Percentiles rank a stretch among this genome's conserved stretches.
phyloP scores from a whole-genome alignment of 331 rosid species.

The Prunus yedoensis region DNA sequence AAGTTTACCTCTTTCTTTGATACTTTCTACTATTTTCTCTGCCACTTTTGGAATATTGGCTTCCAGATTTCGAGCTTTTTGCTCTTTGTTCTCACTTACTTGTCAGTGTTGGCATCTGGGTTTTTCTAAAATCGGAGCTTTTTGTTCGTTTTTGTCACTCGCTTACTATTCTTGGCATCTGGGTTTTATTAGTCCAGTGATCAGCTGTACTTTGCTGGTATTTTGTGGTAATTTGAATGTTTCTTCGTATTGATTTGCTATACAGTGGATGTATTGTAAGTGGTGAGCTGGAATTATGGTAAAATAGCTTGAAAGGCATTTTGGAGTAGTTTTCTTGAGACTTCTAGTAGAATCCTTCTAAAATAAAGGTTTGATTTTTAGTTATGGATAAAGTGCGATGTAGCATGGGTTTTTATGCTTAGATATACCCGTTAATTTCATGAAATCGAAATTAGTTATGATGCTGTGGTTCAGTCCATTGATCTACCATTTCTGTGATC shows the following conservation, averaged over 20 bases:
- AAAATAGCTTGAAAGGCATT: neutral
- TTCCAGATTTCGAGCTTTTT: conserved; percentile 13
- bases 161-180: conserved; percentile 19
- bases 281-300: conserved; percentile 7
- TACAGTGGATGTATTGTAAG: neutral
- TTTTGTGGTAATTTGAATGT: conserved; percentile 17
- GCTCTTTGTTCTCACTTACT: neutral
- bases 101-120: conserved; percentile 9
- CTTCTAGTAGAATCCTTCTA: conserved; percentile 1
- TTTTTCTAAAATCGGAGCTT: neutral
- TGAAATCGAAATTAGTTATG: conserved; percentile 1
- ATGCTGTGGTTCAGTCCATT: conserved; percentile 10
- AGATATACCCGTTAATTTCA: neutral
- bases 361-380: conserved; percentile 7
- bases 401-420: conserved; percentile 1
- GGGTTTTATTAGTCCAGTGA: neutral
- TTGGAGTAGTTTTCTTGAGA: conserved; percentile 11
- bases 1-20: conserved; percentile 6
- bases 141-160: neutral
- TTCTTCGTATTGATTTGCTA: neutral
- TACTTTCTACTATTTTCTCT: conserved; percentile 15
- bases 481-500: conserved; percentile 24
- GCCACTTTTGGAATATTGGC: conserved; percentile 23
- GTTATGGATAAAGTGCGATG: neutral
- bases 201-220: neutral